phyloP scores from a whole-genome alignment of 805 yeast species.

The Priceomyces haplophilus region DNA sequence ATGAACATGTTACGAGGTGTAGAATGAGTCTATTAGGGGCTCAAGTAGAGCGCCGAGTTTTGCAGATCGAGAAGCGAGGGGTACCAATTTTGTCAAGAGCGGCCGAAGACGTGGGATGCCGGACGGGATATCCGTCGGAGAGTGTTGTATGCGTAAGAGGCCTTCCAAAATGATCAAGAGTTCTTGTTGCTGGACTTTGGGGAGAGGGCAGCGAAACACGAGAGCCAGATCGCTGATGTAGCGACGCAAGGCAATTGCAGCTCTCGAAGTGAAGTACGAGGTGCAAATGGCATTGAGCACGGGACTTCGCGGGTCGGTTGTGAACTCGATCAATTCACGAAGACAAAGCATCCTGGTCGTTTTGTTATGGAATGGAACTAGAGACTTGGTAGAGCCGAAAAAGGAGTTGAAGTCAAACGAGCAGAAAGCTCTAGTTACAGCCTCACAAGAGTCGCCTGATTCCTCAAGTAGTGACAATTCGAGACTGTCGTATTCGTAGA shows the following conservation, averaged over 20 bases:
- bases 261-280: slow-evolving; percentile 50
- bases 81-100: slow-evolving; percentile 17
- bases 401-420: slow-evolving; percentile 44
- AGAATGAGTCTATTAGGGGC: slow-evolving; percentile 4
- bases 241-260: slow-evolving; percentile 59
- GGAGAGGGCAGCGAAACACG: slow-evolving; percentile 60
- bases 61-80: slow-evolving; percentile 10
- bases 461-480: slow-evolving; percentile 35
- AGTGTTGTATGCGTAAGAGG: slow-evolving; percentile 1
- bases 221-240: slow-evolving; percentile 62
- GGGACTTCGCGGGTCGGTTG: slow-evolving; percentile 10
- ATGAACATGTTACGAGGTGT: background rate
- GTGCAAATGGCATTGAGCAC: slow-evolving; percentile 21
- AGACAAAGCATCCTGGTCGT: slow-evolving; percentile 56
- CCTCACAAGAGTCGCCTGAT: slow-evolving; percentile 23
- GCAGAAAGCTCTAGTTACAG: slow-evolving; percentile 37
- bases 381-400: slow-evolving; percentile 63
- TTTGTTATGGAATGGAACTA: slow-evolving; percentile 42
- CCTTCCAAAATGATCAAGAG: slow-evolving; percentile 48
- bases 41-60: slow-evolving; percentile 3
- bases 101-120: slow-evolving; percentile 9
- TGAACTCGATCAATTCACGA: slow-evolving; percentile 45
- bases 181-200: slow-evolving; percentile 64
- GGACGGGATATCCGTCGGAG: slow-evolving; percentile 4
- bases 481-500: slow-evolving; percentile 54